Evolutionary conservation across 176 grass and related monocot species (phyloP), one percentile per base, ranked within the genome.

Genomic region (Oryza meyeriana): DNA sequence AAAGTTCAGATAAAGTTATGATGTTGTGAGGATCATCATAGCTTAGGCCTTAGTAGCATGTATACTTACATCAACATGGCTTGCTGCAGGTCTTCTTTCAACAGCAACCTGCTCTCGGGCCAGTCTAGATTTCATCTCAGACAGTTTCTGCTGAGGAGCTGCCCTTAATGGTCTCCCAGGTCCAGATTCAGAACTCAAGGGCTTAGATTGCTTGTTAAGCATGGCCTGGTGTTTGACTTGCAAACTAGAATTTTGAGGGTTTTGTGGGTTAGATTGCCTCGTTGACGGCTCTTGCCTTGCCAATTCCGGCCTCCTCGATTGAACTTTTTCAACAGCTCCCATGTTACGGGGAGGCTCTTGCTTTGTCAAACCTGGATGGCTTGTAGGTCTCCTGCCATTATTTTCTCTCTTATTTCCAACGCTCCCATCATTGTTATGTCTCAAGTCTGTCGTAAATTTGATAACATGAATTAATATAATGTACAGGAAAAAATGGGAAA

Each of bases 1-100:
- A 81, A 69, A 78, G 38, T 11, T 61, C 42, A 67, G 31, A 84
- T 28, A 88, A 61, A 82, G 79, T 85, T 44, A 77, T 29, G 31
- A 70, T 33, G 74, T 75, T 30, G 41, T 73, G 62, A 88, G 30
- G 4, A 10, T 17, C n/a, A 22, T 76, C 8, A 78, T 79, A 83
- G 26, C 10, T 59, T 77, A 75, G 45, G 62, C 20, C 24, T 66
- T 26, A 63, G 52, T 76, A 72, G 57, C 25, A 85, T 77, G 66
- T 27, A 80, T 84, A 89, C 95, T 98, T 89, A 98, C 95, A 86
- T 98, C 86, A 32, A 47, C 69, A 66, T 79, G 88, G 52, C 38
- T 45, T 50, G 22, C 36, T 1, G 75, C 66, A 8, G 76, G 87
- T 55, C 80, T 99, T 73, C 87, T 88, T 66, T 85, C 91, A 35